Base-by-base conservation (phyloP, 1,284 basidiomycete species). In the Melampsora larici-populina region DNA sequence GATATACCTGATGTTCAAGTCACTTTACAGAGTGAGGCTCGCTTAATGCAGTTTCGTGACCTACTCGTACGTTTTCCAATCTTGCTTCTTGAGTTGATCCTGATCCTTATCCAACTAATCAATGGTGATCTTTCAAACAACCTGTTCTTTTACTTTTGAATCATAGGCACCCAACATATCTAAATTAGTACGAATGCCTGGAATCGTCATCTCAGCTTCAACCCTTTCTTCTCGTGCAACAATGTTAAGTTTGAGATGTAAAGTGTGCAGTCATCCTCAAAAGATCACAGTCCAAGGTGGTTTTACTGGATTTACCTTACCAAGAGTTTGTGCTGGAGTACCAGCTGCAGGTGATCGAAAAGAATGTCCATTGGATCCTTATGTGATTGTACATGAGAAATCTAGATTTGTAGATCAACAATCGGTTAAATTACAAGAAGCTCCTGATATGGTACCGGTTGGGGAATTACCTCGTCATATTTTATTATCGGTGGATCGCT, bases 361-460 rank as follows among this genome's bases (percentile, higher is more conserved):
- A 81, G 91, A 94, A 78, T 99, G 97, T 83, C 94, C 94, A 0
- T 85, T 97, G 74, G 97, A 99, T 83, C 97, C 97, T 0, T 99
- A 94, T 85, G 88, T 96, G 66, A 97, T 99, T 81, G 87, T 99
- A 15, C 97, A 99, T 85, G 92, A 94, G 74, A 93, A 94, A 84
- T 99, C 94, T 71, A 87, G 88, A 4, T 99, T 99, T 83, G 91
- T 96, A 36, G 97, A 99, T 84, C 93, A 95, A 81, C 97, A 99
- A 85, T 92, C 90, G 8, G 88, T 99, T 81, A 99, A 99, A 84
- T 88, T 99, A 18, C 97, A 99, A 84, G 97, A 99, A 85, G 95
- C 96, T 8, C 97, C 97, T 0, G 97, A 99, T 84, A 97, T 98
- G 94, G 97, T 99, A 0, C 97, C 97, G 1, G 94, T 99, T 29